Evolutionary conservation across 768 basidiomycete species (phyloP), one percentile per base, ranked within the genome.

Genomic region (Butyriboletus loyo): DNA sequence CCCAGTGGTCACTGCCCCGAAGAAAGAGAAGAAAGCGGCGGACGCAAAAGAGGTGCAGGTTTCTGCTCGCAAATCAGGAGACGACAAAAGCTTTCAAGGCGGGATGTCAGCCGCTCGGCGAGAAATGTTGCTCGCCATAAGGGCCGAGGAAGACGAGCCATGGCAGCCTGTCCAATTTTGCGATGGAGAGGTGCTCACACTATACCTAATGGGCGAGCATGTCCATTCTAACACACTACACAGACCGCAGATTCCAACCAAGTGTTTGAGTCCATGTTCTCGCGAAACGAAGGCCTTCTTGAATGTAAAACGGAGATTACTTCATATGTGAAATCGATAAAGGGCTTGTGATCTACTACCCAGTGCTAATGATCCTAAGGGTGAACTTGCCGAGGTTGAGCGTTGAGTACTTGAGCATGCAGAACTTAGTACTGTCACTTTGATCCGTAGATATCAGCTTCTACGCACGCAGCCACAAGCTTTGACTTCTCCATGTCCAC

Each of bases 21-120:
- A 78, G 56, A 87, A 84, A 70, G 87, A 86, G 61, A 85, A 82
- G 66, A 77, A 71, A 62, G 49, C 68, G 0, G 77, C 71, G n/a
- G 86, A 87, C 46, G 78, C 81, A 15, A 86, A 79, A 61, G 90
- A 92, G 66, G 83, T 91, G 13, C 88, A 89, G 58, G 86, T 90
- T 22, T 80, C 87, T 19, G 84, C 85, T 4, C 78, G 85, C 43
- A 88, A 84, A 70, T 66, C 74, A 9, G 72, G 66, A 8, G 87
- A 89, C 45, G 87, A 89, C 51, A 83, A 83, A 56, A 66, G 69
- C n/a, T 62, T 78, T 31, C 80, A 80, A 59, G 86, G 87, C 10
- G 85, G 87, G 1, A 68, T 92, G 47, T 88, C 90, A 40, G 66
- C 78, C 7, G 81, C 82, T 10, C 77, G 90, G 45, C 77, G 88